These are phyloP conservation scores for Colletotrichum paranaense DNA, from an alignment of 2,329 filamentous ascomycete species.

Conservation along the genomic window DNA sequence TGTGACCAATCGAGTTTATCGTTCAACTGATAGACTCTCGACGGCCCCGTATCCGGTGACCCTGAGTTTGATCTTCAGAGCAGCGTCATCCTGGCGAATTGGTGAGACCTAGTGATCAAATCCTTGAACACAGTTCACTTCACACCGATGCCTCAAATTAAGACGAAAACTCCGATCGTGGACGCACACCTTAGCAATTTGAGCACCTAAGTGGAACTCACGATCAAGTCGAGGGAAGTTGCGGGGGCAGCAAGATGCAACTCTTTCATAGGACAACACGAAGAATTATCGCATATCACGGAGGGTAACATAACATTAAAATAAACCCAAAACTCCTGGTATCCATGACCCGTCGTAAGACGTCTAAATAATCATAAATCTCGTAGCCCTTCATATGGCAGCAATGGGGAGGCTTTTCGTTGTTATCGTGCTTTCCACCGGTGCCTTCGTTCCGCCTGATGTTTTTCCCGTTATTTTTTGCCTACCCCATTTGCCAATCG, in stretches of 20 bases:
- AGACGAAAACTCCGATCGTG: background rate
- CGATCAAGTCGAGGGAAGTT: background rate
- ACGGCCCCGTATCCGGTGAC: background rate
- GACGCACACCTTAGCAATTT: background rate
- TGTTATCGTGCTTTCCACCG: background rate
- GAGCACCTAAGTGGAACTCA: background rate
- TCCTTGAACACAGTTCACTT: background rate
- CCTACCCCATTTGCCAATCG: conserved; percentile 11
- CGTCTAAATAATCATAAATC: background rate
- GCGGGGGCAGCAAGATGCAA: background rate
- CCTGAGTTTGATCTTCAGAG: background rate
- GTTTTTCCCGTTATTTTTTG: background rate
- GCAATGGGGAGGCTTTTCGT: background rate
- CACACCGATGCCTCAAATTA: background rate
- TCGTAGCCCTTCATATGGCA: background rate
- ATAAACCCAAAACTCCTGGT: background rate
- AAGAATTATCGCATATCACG: background rate
- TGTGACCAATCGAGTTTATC: background rate
- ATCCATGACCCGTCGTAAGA: background rate
- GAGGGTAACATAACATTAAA: background rate
- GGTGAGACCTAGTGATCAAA: background rate
- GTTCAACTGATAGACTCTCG: background rate
- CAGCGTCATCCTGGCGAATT: background rate
- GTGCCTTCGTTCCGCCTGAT: background rate
- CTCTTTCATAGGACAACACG: too few relatives aligned